Evolutionary conservation across 345 rosid genomes (phyloP), one percentile per base, ranked within the genome.

Genomic region (Anastatica hierochuntica): DNA sequence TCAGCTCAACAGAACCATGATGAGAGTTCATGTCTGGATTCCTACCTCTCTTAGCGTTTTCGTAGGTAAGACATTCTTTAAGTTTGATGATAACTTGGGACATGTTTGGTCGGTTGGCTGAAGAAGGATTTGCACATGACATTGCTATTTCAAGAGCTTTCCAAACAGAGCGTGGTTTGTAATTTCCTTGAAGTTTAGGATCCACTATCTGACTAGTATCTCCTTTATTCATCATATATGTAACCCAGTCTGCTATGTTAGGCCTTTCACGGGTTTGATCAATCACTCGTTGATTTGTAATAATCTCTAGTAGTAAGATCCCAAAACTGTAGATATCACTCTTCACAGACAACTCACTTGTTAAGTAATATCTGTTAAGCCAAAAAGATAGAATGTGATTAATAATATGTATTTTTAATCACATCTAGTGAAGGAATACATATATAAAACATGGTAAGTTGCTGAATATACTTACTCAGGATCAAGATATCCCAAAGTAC

Each of bases 291-390:
- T 40, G 64, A 4, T 78, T 73, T 7, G 82, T 81, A 34, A 78
- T 68, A 6, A 76, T 51, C 69, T 78, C 78, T 6, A 78, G 15
- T 0, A 81, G 43, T 14, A 78, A 41, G 21, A 81, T 67, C 17
- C 82, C 78, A 8, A 72, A 81, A 33, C 78, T 74, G 30, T 76
- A 81, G 8, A 81, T 66, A 56, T 78, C 82, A 21, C 77, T 81
- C 38, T 70, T 78, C 64, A 56, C 67, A 1, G 62, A 49, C 11
- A 78, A 43, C 12, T 49, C 66, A 58, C 53, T 53, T 17, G 73
- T 72, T 21, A 15, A 16, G 33, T 52, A 57, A 35, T 43, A 59
- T 52, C 73, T 72, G 63, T 33, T 11, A 30, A 13, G 8, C 16
- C 17, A 47, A 41, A 11, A 10, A 39, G 2, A 21, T 43, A 3